Percentiles rank a stretch among this genome's conserved stretches.
Evolutionary conservation across 2,329 filamentous ascomycete genomes (phyloP).

Genomic region (Dactylonectria macrodidyma): DNA sequence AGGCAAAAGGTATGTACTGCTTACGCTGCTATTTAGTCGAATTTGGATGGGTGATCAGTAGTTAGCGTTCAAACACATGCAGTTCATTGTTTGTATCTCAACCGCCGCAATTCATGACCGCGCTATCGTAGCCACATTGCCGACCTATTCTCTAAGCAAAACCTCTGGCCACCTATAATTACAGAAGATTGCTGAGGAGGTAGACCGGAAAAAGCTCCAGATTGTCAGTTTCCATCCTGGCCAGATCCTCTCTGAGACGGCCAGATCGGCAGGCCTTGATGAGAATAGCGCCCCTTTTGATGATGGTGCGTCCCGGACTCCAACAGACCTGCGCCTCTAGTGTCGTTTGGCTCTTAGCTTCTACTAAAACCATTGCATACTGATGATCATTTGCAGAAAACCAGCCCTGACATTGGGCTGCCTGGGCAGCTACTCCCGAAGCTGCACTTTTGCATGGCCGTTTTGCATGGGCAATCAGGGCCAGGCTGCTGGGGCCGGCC

Average conservation of each 20-base stretch:
- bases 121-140: not conserved
- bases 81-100: constrained; percentile 5
- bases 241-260: not conserved
- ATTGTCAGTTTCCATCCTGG: not conserved
- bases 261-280: not conserved
- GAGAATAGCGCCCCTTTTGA: not conserved
- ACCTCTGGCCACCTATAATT: not conserved
- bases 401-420: not conserved
- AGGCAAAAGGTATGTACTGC: not conserved
- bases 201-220: not conserved
- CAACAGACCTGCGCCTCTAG: not conserved
- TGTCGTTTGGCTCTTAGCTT: not conserved
- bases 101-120: not conserved
- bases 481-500: no score
- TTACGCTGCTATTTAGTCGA: not conserved
- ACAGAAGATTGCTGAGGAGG: not conserved
- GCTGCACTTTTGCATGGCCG: not conserved
- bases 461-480: not conserved
- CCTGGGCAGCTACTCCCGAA: not conserved
- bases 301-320: not conserved
- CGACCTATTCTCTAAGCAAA: not conserved
- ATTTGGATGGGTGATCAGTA: not conserved
- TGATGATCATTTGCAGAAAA: not conserved
- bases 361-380: not conserved
- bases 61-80: not conserved